These are phyloP conservation scores for Xylariaceae sp. DNA, from an alignment of 2,329 filamentous ascomycete species.

Conservation along the genomic window DNA sequence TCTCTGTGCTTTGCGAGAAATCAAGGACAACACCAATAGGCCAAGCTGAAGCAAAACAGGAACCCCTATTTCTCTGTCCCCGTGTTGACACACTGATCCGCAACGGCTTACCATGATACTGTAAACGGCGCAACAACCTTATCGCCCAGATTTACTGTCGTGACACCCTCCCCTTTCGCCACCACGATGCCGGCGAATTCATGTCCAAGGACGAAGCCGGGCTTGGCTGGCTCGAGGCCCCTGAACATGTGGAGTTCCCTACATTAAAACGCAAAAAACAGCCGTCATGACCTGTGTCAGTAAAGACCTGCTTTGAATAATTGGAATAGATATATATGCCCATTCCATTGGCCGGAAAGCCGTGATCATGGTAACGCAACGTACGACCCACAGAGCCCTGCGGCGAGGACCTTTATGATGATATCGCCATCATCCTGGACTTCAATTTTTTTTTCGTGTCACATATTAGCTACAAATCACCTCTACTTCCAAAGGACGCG, in stretches of 20 bases:
- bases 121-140: constrained; percentile 81
- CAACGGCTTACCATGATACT: constrained; percentile 58
- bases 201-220: constrained; percentile 68
- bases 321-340: constrained; percentile 8
- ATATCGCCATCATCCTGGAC: constrained; percentile 68
- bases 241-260: constrained; percentile 85
- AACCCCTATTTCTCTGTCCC: neutral
- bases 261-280: too few species aligned
- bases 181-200: constrained; percentile 78
- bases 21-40: too few species aligned
- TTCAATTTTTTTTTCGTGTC: constrained; percentile 27
- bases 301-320: too few species aligned
- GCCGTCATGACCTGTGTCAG: too few species aligned
- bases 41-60: too few species aligned
- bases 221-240: constrained; percentile 66
- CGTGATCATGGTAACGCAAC: constrained; percentile 26
- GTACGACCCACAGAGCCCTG: constrained; percentile 83
- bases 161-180: constrained; percentile 62
- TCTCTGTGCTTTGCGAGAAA: too few species aligned
- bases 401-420: constrained; percentile 76
- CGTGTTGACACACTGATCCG: neutral
- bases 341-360: constrained; percentile 1
- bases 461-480: too few species aligned
- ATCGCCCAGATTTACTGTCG: constrained; percentile 66
- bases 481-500: too few species aligned